Evolutionary conservation across 768 basidiomycete species (phyloP), one percentile per base, ranked within the genome.

Genomic region (Hemileccinum impolitum): DNA sequence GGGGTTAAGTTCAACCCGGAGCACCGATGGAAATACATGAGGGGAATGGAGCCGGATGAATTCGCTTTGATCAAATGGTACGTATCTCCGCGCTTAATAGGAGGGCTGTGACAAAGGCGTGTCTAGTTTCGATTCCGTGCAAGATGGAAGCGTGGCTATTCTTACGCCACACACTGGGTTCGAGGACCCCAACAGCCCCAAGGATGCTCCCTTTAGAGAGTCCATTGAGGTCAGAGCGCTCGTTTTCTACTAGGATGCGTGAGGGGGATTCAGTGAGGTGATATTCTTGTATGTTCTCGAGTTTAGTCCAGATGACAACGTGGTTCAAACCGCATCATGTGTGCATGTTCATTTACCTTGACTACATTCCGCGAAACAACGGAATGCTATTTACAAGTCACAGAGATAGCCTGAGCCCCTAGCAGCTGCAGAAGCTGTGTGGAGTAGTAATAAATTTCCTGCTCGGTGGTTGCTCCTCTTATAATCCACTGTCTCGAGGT

Each of bases 1-100:
- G 54, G 63, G 32, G 68, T 78, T 39, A 65, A 61, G 55, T 69
- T 61, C 52, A 74, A 71, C 47, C 64, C 68, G 17, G 54, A 50
- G 23, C 74, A 78, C 43, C 58, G 56, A 53, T 79, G 77, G 76
- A 73, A 74, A 51, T 78, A 76, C 51, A 45, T 74, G 52, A 65
- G 62, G 50, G 75, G 70, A 1, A 69, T 77, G 70, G 64, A 58
- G 25, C 68, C 73, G 1, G 71, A 75, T n/a, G 77, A 79, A 50
- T 66, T 67, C 36, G 73, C 72, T 15, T 55, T 78, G 43, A 74
- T 78, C 44, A 77, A 78, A 54, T 77, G 76, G 75, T 78, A 42
- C 26, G 69, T 52, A 8, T 45, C 21, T 39, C 8, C 3, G 30
- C 7, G 13, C n/a, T 39, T 11, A 17, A 19, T 10, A 5, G 14